These are phyloP conservation scores for Rhodotorula kratochvilovae DNA, from an alignment of 768 basidiomycete species.

Conservation along the genomic window DNA sequence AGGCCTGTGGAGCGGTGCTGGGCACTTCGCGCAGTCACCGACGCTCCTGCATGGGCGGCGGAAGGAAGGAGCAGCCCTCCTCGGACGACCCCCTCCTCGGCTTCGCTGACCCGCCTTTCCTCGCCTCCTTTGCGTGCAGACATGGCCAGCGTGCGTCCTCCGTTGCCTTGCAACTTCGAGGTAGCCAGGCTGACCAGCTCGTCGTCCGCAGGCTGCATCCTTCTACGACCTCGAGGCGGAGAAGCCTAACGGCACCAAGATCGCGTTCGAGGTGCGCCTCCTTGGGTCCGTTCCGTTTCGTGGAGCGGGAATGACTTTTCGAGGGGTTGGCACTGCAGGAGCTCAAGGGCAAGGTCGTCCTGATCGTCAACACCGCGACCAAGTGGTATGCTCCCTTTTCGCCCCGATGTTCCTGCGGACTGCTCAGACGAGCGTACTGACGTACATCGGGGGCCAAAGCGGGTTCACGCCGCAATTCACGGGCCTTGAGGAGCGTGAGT, in stretches of 20 bases:
- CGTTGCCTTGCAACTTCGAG: too few species aligned
- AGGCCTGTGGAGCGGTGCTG: too few species aligned
- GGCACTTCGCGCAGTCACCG: too few species aligned
- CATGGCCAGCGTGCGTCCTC: not conserved
- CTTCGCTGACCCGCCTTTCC: not conserved
- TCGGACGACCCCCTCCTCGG: too few species aligned
- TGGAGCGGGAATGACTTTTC: too few species aligned
- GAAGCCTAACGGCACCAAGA: conserved; percentile 24
- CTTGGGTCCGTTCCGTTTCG: too few species aligned
- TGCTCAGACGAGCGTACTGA: too few species aligned
- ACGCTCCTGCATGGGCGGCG: too few species aligned
- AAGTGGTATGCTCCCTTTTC: conserved; percentile 17
- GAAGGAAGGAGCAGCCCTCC: too few species aligned
- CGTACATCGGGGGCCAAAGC: conserved; percentile 31
- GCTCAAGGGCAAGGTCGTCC: conserved; percentile 47
- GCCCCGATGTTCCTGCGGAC: too few species aligned
- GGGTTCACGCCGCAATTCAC: conserved; percentile 44
- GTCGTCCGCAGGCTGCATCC: conserved; percentile 9
- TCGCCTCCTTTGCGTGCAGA: not conserved
- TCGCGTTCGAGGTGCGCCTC: conserved; percentile 19
- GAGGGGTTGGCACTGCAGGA: conserved; percentile 1
- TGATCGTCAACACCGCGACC: conserved; percentile 49
- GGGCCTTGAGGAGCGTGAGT: conserved; percentile 63
- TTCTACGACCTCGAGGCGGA: conserved; percentile 35
- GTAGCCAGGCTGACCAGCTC: not conserved